Evolutionary conservation across 495 filamentous ascomycete genomes (phyloP).

Genomic region (Durotheca rogersii): DNA sequence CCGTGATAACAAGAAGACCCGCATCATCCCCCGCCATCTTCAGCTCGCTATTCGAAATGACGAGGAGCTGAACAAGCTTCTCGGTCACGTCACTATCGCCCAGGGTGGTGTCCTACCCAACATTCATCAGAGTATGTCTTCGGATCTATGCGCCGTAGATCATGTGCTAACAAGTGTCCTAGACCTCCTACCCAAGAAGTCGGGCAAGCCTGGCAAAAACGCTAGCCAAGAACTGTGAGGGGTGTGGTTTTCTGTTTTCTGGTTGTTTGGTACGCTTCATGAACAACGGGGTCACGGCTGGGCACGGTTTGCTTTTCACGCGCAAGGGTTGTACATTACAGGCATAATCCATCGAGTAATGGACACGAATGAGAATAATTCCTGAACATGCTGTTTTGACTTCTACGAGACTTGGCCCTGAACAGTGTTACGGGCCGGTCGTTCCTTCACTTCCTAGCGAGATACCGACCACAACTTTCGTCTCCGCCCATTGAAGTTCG

Average conservation of each 20-base stretch:
- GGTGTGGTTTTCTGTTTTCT: conserved; percentile 57
- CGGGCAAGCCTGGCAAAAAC: conserved; percentile 85
- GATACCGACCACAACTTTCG: no score
- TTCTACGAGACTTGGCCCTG: conserved; percentile 1
- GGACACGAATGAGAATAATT: conserved; percentile 58
- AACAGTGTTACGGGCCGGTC: neutral
- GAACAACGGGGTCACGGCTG: conserved; percentile 80
- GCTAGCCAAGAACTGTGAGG: conserved; percentile 86
- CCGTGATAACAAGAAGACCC: conserved; percentile 99
- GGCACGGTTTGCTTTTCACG: conserved; percentile 76
- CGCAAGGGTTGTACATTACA: conserved; percentile 88
- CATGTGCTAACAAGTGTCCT: conserved; percentile 41
- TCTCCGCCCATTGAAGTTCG: no score
- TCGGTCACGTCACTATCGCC: conserved; percentile 98
- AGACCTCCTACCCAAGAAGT: conserved; percentile 99
- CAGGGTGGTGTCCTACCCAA: conserved; percentile 99
- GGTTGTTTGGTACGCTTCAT: conserved; percentile 71
- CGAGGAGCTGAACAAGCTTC: conserved; percentile 99
- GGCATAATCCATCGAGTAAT: conserved; percentile 67
- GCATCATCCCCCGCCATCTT: conserved; percentile 98
- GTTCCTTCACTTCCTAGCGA: neutral
- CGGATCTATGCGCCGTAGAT: neutral
- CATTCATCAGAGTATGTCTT: conserved; percentile 90
- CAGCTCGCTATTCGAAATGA: conserved; percentile 99
- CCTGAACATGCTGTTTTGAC: conserved; percentile 39